Percentiles rank a stretch among this genome's conserved stretches.
phyloP scores from a whole-genome alignment of 805 yeast genomes.

The Saccharomycopsis olivae region DNA sequence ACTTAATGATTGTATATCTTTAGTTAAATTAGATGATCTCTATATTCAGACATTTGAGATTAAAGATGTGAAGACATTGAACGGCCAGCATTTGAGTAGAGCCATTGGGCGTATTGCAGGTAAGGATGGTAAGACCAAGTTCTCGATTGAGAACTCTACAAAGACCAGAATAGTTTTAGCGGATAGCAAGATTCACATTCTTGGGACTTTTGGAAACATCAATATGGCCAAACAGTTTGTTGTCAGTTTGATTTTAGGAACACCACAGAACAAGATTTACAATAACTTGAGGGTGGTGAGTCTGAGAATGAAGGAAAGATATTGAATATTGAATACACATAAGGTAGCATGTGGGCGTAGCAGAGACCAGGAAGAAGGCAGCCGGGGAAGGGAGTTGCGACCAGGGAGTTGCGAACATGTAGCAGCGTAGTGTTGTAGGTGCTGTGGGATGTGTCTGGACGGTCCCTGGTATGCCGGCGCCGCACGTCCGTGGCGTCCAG shows the following conservation, averaged over 20 bases:
- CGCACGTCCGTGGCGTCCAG: no score
- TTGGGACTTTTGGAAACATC: conserved; percentile 95
- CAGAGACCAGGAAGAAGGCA: no score
- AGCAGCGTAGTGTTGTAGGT: no score
- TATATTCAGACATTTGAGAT: conserved; percentile 95
- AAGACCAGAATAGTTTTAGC: conserved; percentile 97
- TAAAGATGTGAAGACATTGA: conserved; percentile 91
- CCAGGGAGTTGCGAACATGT: no score
- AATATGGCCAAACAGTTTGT: conserved; percentile 98
- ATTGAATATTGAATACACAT: no score
- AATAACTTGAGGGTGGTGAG: conserved; percentile 96
- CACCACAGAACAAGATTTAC: conserved; percentile 97
- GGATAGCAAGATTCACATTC: conserved; percentile 89
- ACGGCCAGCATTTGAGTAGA: conserved; percentile 94
- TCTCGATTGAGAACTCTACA: conserved; percentile 97
- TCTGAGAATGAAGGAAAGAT: conserved; percentile 93
- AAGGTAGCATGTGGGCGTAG: no score
- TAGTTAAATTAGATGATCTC: conserved; percentile 86
- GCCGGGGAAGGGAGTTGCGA: no score
- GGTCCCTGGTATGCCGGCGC: no score
- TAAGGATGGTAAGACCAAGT: conserved; percentile 97
- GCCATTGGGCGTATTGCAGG: conserved; percentile 99
- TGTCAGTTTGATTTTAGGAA: conserved; percentile 87
- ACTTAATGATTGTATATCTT: conserved; percentile 92
- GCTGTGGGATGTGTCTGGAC: no score